Evolutionary conservation across 345 rosid species (phyloP).

Genomic region (Angophora floribunda): DNA sequence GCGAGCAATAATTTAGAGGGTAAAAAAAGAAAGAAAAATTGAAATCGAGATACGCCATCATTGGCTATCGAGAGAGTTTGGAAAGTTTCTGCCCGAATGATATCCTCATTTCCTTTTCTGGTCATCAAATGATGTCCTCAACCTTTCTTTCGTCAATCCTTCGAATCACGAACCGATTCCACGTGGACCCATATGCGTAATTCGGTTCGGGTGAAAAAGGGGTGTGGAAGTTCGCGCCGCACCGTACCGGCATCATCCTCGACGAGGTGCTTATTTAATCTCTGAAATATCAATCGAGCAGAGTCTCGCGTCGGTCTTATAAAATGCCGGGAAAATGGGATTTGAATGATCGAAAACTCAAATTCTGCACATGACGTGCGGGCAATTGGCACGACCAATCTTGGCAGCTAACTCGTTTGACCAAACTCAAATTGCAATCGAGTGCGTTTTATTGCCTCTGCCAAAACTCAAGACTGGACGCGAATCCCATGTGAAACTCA

Average conservation of each 20-base stretch:
- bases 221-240: too few relatives aligned
- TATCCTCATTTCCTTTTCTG: neutral
- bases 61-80: neutral
- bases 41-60: neutral
- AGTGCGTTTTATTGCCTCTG: neutral
- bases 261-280: accelerated
- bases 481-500: neutral
- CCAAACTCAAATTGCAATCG: neutral
- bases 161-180: neutral
- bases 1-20: neutral
- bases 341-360: neutral
- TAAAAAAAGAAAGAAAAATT: too few relatives aligned
- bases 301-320: neutral
- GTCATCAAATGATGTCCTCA: too few relatives aligned
- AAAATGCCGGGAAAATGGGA: neutral
- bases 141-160: neutral
- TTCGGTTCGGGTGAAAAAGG: too few relatives aligned
- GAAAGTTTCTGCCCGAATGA: neutral
- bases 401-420: neutral
- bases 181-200: too few relatives aligned
- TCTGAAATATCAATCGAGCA: neutral
- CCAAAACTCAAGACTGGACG: neutral
- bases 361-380: neutral
- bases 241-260: accelerated
- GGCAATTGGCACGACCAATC: neutral